Percentiles rank a stretch among this genome's conserved stretches.
phyloP scores from a whole-genome alignment of 805 yeast species.

The Hanseniaspora thailandica region DNA sequence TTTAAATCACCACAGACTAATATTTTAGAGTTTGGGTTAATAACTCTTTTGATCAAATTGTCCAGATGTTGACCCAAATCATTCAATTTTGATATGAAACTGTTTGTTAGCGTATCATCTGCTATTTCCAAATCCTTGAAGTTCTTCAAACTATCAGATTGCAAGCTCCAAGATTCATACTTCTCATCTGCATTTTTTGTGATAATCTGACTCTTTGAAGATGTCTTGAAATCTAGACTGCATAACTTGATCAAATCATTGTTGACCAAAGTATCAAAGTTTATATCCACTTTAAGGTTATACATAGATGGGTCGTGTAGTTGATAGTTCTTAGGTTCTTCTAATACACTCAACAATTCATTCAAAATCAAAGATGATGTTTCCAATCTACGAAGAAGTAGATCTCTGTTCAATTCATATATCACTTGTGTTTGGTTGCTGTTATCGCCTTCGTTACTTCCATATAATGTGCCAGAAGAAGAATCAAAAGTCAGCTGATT shows the following conservation, averaged over 20 bases:
- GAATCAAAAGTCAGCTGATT: conserved; percentile 7
- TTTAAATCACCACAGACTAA: conserved; percentile 94
- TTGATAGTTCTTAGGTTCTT: neutral
- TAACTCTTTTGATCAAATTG: conserved; percentile 69
- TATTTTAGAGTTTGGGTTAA: conserved; percentile 85
- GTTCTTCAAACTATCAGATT: conserved; percentile 1
- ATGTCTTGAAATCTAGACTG: conserved; percentile 4
- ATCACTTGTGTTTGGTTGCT: conserved; percentile 5
- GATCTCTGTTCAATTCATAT: conserved; percentile 12
- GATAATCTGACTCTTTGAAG: neutral
- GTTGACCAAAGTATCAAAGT: conserved; percentile 6
- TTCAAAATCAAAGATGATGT: conserved; percentile 1
- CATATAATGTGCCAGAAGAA: conserved; percentile 4
- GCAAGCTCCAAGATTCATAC: neutral
- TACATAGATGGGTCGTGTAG: neutral
- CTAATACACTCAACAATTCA: neutral
- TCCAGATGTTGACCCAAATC: conserved; percentile 56
- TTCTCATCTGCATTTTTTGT: neutral
- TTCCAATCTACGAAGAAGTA: conserved; percentile 3
- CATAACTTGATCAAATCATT: neutral
- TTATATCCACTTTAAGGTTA: neutral
- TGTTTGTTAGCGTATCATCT: conserved; percentile 7
- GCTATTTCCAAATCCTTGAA: conserved; percentile 9
- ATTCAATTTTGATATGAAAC: conserved; percentile 31
- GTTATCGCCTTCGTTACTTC: neutral